phyloP scores from a whole-genome alignment of 768 basidiomycete species.

The Mycena galericulata region DNA sequence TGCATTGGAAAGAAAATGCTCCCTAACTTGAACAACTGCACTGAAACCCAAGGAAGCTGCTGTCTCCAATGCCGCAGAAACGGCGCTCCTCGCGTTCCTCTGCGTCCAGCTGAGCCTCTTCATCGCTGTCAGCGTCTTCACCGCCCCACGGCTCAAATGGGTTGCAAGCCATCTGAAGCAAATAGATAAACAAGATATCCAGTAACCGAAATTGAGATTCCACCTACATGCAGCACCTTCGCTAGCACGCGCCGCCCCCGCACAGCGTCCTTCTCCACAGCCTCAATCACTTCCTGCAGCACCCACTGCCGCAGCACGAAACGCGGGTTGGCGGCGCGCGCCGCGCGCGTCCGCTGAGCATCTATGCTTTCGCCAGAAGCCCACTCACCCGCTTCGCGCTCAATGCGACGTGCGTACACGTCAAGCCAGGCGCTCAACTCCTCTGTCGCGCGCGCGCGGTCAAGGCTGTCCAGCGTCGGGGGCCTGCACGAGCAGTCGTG shows the following conservation, averaged over 20 bases:
- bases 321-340: slow-evolving; percentile 81
- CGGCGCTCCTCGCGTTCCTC: slow-evolving; percentile 79
- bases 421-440: slow-evolving; percentile 76
- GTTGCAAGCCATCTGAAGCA: slow-evolving; percentile 80
- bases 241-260: slow-evolving; percentile 77
- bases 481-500: slow-evolving; percentile 58
- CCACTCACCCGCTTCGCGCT: slow-evolving; percentile 65
- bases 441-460: slow-evolving; percentile 56
- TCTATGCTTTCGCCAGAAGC: slow-evolving; percentile 48
- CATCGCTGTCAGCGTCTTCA: slow-evolving; percentile 62
- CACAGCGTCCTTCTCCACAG: slow-evolving; percentile 73
- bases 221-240: slow-evolving; percentile 84
- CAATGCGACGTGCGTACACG: slow-evolving; percentile 69
- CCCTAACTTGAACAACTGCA: slow-evolving; percentile 90
- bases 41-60: slow-evolving; percentile 87
- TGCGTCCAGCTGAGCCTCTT: slow-evolving; percentile 57
- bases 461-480: slow-evolving; percentile 59
- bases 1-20: no score
- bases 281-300: slow-evolving; percentile 89
- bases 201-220: slow-evolving; percentile 12
- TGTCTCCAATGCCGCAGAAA: slow-evolving; percentile 83
- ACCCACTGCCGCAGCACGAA: slow-evolving; percentile 97
- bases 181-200: neutral
- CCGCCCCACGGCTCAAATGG: slow-evolving; percentile 93
- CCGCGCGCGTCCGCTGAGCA: slow-evolving; percentile 59